These are phyloP conservation scores for Suillus brevipes DNA, from an alignment of 768 basidiomycete species.

Conservation along the genomic window DNA sequence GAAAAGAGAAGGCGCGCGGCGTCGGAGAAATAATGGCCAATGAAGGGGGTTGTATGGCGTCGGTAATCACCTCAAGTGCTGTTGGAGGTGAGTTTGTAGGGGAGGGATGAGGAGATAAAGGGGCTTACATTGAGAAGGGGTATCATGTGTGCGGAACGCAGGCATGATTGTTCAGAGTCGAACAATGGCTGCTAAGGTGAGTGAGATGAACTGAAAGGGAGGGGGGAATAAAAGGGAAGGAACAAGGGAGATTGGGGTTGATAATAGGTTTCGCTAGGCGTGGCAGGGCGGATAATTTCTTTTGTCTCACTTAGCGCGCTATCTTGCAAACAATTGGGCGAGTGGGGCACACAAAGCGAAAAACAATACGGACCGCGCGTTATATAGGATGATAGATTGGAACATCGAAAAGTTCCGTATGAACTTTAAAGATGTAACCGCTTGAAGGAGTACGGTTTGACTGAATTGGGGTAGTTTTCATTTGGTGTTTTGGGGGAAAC, in stretches of 20 bases:
- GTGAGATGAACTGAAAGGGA: conserved; percentile 34
- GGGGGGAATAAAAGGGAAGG: conserved; percentile 35
- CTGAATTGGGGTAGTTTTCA: conserved; percentile 19
- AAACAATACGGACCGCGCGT: conserved; percentile 55
- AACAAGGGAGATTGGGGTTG: conserved; percentile 28
- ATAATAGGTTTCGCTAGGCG: conserved; percentile 44
- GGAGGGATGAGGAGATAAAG: conserved; percentile 5
- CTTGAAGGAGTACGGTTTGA: conserved; percentile 18
- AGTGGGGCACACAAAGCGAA: conserved; percentile 59
- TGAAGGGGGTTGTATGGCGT: conserved; percentile 55
- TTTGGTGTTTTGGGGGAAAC: conserved; percentile 28
- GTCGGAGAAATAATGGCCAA: conserved; percentile 60
- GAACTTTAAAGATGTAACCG: conserved; percentile 30
- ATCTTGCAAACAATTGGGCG: conserved; percentile 62
- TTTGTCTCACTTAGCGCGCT: conserved; percentile 45
- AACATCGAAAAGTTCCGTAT: conserved; percentile 38
- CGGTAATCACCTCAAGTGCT: conserved; percentile 80
- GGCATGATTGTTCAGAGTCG: conserved; percentile 59
- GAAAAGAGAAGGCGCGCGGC: conserved; percentile 52
- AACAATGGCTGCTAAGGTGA: conserved; percentile 35
- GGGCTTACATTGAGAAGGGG: conserved; percentile 50
- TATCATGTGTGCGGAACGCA: conserved; percentile 78
- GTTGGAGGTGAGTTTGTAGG: conserved; percentile 23
- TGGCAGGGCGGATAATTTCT: conserved; percentile 46
- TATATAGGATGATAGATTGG: conserved; percentile 48